phyloP scores from a whole-genome alignment of 1,139 yeast species.

The Pichia sp. region DNA sequence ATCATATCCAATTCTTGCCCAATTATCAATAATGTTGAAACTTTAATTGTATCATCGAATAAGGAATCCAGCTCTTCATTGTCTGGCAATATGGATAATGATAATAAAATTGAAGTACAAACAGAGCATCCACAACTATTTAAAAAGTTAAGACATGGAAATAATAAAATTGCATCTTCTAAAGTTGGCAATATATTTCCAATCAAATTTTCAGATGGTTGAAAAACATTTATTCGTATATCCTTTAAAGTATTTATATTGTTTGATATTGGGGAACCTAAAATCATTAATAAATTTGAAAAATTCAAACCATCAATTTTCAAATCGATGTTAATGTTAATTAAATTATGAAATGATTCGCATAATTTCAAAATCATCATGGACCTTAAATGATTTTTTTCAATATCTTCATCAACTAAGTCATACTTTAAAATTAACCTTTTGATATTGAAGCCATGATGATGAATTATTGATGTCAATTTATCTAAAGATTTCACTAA shows the following conservation, averaged over 20 bases:
- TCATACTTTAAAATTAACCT: constrained; percentile 22
- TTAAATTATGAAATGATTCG: constrained; percentile 22
- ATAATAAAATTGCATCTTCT: constrained; percentile 24
- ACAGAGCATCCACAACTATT: constrained; percentile 20
- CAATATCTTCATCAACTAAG: constrained; percentile 20
- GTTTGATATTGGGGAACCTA: constrained; percentile 26
- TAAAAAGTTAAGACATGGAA: constrained; percentile 25
- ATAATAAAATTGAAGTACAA: constrained; percentile 17
- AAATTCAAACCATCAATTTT: constrained; percentile 23
- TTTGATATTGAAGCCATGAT: constrained; percentile 21
- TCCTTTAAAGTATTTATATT: constrained; percentile 21
- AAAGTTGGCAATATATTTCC: constrained; percentile 24
- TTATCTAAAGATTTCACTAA: constrained; percentile 25
- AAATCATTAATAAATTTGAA: constrained; percentile 27
- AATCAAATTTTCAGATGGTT: constrained; percentile 27
- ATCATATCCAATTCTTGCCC: constrained; percentile 26
- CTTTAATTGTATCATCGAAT: constrained; percentile 24
- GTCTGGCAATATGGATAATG: neutral
- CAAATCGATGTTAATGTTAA: constrained; percentile 20
- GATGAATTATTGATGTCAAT: constrained; percentile 18
- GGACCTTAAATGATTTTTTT: constrained; percentile 28
- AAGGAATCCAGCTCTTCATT: constrained; percentile 7
- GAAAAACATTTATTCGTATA: constrained; percentile 21
- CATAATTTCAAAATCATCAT: constrained; percentile 26
- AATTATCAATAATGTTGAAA: constrained; percentile 26